Conservation (phyloP, 2,329 filamentous ascomycete genomes). For the Talaromyces sp. region DNA sequence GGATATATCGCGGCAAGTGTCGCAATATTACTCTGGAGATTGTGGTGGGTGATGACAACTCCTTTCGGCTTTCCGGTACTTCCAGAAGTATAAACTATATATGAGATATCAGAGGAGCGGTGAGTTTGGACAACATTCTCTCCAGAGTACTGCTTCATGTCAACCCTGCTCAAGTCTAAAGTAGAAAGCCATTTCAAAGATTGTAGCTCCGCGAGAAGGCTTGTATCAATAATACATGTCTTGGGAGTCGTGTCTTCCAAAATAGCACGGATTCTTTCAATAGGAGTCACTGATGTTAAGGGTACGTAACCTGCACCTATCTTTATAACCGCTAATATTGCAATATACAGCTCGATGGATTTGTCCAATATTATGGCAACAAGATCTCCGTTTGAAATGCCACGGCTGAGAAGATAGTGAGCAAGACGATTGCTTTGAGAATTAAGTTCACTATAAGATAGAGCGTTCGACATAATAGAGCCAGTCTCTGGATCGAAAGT, state of each 20-base stretch:
- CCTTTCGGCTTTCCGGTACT: constrained; percentile 79
- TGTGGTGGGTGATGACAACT: constrained; percentile 71
- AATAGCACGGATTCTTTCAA: constrained; percentile 58
- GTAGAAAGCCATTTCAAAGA: constrained; percentile 17
- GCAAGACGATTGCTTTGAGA: constrained; percentile 62
- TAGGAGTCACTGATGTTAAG: constrained; percentile 67
- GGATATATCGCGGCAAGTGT: constrained; percentile 66
- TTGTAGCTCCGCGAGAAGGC: constrained; percentile 1
- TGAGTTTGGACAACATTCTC: constrained; percentile 16
- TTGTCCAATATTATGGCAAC: constrained; percentile 78
- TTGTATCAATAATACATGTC: constrained; percentile 41
- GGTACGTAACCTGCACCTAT: constrained; percentile 77
- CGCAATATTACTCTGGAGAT: constrained; percentile 72
- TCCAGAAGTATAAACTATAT: constrained; percentile 79
- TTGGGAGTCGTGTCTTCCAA: constrained; percentile 57
- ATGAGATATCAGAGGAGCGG: constrained; percentile 56
- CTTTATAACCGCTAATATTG: constrained; percentile 72
- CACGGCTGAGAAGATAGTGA: constrained; percentile 49
- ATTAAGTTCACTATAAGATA: constrained; percentile 67
- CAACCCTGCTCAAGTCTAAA: constrained; percentile 18
- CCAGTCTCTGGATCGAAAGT: constrained; percentile 40
- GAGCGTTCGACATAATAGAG: constrained; percentile 32
- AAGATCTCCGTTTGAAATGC: constrained; percentile 53
- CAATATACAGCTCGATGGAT: constrained; percentile 66
- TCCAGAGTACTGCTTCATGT: constrained; percentile 19